phyloP scores from a whole-genome alignment of 441 rosid genomes.

The Dalechampia spathulata region DNA sequence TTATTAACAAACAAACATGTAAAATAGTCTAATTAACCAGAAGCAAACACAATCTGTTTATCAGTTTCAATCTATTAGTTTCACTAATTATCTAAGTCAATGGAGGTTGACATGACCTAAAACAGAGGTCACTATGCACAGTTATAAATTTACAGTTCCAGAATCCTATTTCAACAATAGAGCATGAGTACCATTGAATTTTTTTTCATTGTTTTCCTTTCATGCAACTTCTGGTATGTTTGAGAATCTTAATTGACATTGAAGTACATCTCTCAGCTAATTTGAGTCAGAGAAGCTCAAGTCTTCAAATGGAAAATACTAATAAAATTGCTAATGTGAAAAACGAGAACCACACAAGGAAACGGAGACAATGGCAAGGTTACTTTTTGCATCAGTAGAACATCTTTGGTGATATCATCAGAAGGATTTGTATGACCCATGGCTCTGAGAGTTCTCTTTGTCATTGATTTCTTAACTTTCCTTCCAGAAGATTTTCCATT shows the following conservation, averaged over 20 bases:
- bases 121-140: background rate
- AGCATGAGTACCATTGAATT: background rate
- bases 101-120: background rate
- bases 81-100: background rate
- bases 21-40: background rate
- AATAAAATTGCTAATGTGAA: background rate
- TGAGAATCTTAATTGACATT: background rate
- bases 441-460: conserved; percentile 49
- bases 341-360: background rate
- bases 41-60: too few relatives aligned
- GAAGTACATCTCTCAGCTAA: background rate
- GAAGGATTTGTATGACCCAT: conserved; percentile 45
- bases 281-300: conserved; percentile 2
- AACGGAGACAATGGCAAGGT: background rate
- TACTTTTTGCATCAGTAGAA: conserved; percentile 63
- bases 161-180: background rate
- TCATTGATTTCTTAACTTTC: conserved; percentile 34
- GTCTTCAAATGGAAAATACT: background rate
- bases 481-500: conserved; percentile 17
- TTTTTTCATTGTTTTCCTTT: background rate
- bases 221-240: background rate
- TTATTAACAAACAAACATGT: conserved; percentile 8
- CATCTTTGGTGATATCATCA: conserved; percentile 47
- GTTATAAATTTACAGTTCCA: background rate
- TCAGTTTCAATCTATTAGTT: background rate